Base-by-base conservation (phyloP, 163 green algal species). In the Botryococcus braunii region DNA sequence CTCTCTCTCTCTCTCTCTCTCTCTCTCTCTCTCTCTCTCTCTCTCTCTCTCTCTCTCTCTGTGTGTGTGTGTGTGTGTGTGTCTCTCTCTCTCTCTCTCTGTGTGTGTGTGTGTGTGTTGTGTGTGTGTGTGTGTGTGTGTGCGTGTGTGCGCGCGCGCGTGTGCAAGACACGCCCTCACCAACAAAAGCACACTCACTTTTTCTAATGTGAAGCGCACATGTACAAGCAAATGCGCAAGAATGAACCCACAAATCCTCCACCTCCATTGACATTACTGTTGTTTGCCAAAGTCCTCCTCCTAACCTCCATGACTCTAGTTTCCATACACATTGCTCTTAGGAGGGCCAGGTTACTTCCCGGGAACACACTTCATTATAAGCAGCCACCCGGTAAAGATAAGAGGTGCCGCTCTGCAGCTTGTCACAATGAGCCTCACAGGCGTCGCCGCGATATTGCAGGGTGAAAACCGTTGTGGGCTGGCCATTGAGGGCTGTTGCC, bases 371-470 rank as follows among this genome's bases (percentile, higher is more conserved):
- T 31, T 80, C 74, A 61, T 89, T 89, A 25, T 84, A 70, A 1
- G 83, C 81, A 7, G 56, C 68, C 29, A 89, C 35, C 1, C 81
- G 70, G 70, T 85, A 87, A 25, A 71, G 75, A 63, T 88, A 87
- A 4, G 23, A 25, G 32, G 71, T 40, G 0, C 81, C 83, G 1
- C 61, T 74, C 31, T 68, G 70, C 66, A 84, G 58, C n/a, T 59
- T n/a, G n/a, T n/a, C n/a, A n/a, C 58, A 5, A 57, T 21, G 4
- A 73, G 62, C 29, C n/a, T 31, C 37, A 68, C 69, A 7, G 61
- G 41, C 8, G 32, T 27, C 29, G 65, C 61, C 5, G 34, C 5
- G 7, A 65, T 39, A 35, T 66, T 58, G 63, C 61, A 40, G 71
- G 46, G 27, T 65, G 43, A 25, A 70, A 79, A 6, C 21, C 57